These are phyloP conservation scores for Penicillium thymicola DNA, from an alignment of 2,329 filamentous ascomycete species.

Conservation along the genomic window DNA sequence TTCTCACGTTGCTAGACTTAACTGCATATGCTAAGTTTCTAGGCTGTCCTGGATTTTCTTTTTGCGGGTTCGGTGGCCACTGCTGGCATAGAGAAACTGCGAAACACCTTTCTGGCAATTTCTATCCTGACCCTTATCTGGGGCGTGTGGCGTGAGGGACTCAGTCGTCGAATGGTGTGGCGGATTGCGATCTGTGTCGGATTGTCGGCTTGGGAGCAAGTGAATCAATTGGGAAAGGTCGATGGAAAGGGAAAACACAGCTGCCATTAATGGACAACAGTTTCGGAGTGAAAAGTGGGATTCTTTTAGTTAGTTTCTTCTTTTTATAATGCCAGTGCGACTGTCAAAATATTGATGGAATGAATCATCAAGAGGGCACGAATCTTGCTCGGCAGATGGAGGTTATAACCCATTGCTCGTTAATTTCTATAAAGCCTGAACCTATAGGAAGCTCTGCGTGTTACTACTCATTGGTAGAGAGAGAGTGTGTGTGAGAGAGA, in stretches of 20 bases:
- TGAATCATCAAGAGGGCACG: no score
- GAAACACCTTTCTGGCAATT: conserved; percentile 11
- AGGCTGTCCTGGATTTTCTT: conserved; percentile 17
- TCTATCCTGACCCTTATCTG: conserved; percentile 13
- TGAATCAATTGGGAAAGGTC: conserved; percentile 3
- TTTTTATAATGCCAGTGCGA: neutral
- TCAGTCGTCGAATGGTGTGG: conserved; percentile 12
- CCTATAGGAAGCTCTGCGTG: no score
- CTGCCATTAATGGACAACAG: conserved; percentile 9
- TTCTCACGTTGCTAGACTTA: neutral
- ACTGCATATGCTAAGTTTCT: neutral
- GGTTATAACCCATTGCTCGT: no score
- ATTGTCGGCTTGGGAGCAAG: conserved; percentile 13
- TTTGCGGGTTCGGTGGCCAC: conserved; percentile 19
- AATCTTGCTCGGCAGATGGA: no score
- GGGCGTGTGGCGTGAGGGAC: conserved; percentile 11
- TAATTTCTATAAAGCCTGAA: no score
- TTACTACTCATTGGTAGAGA: no score
- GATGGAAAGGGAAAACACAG: conserved; percentile 6
- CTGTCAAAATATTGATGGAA: no score
- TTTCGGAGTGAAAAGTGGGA: neutral
- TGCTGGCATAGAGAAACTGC: conserved; percentile 12
- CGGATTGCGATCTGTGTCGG: conserved; percentile 14
- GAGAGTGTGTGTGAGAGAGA: no score
- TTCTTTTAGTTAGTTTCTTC: neutral